Conservation (phyloP, 345 rosid species). For the Adansonia digitata region DNA sequence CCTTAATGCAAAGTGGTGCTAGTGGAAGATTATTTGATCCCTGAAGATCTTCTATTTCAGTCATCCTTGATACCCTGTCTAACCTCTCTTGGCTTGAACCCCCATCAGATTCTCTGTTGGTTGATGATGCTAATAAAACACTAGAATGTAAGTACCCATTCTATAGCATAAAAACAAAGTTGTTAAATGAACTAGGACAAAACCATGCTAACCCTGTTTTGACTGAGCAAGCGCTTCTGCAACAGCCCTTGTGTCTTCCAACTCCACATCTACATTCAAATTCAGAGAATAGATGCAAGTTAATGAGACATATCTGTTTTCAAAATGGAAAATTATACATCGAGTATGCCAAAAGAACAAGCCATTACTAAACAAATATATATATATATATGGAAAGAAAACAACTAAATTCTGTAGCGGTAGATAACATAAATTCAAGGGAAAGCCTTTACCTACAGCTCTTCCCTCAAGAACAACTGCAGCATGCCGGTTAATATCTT, state of each 20-base stretch:
- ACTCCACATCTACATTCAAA: slow-evolving; percentile 53
- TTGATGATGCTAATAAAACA: slow-evolving; percentile 15
- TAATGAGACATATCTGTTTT: not conserved
- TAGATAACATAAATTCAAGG: slow-evolving; percentile 4
- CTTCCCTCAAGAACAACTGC: slow-evolving; percentile 93
- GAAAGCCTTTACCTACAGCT: slow-evolving; percentile 47
- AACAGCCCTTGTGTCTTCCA: slow-evolving; percentile 66
- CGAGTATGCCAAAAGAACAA: not conserved
- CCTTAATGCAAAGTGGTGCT: slow-evolving; percentile 81
- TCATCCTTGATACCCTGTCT: slow-evolving; percentile 46
- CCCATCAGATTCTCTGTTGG: slow-evolving; percentile 42
- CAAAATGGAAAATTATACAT: not conserved
- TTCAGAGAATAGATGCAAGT: slow-evolving; percentile 10
- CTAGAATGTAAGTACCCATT: not conserved
- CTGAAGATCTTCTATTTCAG: slow-evolving; percentile 85
- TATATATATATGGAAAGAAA: not conserved
- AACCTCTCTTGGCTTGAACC: slow-evolving; percentile 39
- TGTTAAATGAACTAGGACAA: not conserved
- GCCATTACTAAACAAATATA: not conserved
- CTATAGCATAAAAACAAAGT: slow-evolving; percentile 3
- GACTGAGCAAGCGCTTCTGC: slow-evolving; percentile 84
- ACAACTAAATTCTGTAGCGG: not conserved
- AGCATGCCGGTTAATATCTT: slow-evolving; percentile 82
- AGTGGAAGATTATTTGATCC: slow-evolving; percentile 50
- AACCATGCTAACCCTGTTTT: slow-evolving; percentile 53